Evolutionary conservation across 176 grass and related monocot species (phyloP).

Genomic region (Olyra latifolia): DNA sequence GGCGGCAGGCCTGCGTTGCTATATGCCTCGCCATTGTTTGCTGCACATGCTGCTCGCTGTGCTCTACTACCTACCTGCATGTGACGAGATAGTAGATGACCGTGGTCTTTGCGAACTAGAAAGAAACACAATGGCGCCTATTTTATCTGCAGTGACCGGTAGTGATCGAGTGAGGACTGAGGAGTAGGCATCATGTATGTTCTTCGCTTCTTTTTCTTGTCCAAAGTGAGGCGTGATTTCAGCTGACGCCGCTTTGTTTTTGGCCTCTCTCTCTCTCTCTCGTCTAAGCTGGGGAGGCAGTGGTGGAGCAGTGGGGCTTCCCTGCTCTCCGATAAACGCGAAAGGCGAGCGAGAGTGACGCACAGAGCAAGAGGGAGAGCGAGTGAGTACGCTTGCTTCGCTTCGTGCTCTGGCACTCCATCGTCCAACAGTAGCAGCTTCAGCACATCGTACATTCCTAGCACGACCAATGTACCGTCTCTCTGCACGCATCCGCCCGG

Average conservation of each 20-base stretch:
- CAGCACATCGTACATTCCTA: too few species aligned
- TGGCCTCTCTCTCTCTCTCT: neutral
- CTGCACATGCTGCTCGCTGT: too few species aligned
- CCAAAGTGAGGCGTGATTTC: neutral
- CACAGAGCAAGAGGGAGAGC: neutral
- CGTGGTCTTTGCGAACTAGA: too few species aligned
- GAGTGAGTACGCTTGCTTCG: neutral
- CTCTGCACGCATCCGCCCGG: too few species aligned
- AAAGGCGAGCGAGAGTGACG: neutral
- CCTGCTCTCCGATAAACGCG: slow-evolving; percentile 1
- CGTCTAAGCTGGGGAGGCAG: neutral
- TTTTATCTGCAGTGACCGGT: neutral
- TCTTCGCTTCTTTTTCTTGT: neutral
- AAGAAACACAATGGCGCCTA: neutral
- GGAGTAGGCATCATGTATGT: neutral
- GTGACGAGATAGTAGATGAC: too few species aligned
- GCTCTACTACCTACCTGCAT: too few species aligned
- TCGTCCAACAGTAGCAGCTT: neutral
- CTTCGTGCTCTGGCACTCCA: neutral
- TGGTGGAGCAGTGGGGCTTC: neutral
- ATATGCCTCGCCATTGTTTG: too few species aligned
- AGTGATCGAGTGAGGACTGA: too few species aligned
- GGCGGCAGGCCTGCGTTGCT: too few species aligned
- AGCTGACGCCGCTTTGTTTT: neutral
- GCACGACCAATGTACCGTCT: too few species aligned